phyloP scores from a whole-genome alignment of 2,329 filamentous ascomycete genomes.

The Fusarium sp. region DNA sequence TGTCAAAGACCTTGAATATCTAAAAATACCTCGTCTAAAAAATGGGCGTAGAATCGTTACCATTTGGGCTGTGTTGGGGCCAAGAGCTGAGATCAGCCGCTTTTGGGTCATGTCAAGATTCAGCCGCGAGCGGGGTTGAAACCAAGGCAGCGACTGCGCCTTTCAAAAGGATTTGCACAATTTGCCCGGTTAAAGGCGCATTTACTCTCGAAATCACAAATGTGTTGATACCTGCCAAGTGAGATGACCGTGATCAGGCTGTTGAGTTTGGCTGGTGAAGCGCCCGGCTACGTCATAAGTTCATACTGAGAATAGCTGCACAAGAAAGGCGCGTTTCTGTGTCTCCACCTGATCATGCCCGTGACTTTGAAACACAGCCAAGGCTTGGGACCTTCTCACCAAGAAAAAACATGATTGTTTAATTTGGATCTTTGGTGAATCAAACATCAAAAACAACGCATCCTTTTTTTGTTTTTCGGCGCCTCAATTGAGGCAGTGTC shows the following conservation, averaged over 20 bases:
- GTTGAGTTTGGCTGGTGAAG: neutral
- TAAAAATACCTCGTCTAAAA: constrained; percentile 3
- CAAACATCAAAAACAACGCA: neutral
- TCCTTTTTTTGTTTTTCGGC: neutral
- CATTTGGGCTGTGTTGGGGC: neutral
- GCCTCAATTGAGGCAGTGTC: constrained; percentile 10
- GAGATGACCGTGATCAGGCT: neutral
- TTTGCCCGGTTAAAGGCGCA: neutral
- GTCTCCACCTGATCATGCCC: constrained; percentile 21
- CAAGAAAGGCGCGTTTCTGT: neutral
- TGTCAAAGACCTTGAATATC: neutral
- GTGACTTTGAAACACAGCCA: constrained; percentile 15
- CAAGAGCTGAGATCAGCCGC: neutral
- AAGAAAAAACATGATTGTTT: neutral
- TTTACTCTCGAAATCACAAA: neutral
- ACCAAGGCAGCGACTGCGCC: neutral
- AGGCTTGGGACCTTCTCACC: neutral
- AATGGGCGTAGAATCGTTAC: neutral
- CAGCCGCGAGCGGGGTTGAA: neutral
- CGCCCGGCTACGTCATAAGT: constrained; percentile 16
- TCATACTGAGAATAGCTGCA: constrained; percentile 6
- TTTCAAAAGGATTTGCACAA: neutral
- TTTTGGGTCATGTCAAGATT: neutral
- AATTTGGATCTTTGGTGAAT: neutral
- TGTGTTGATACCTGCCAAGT: neutral